A percentile compares a stretch with the other conserved stretches of the same genome.
Conservation (phyloP, 345 rosid genomes). For the Lepidium didymum region DNA sequence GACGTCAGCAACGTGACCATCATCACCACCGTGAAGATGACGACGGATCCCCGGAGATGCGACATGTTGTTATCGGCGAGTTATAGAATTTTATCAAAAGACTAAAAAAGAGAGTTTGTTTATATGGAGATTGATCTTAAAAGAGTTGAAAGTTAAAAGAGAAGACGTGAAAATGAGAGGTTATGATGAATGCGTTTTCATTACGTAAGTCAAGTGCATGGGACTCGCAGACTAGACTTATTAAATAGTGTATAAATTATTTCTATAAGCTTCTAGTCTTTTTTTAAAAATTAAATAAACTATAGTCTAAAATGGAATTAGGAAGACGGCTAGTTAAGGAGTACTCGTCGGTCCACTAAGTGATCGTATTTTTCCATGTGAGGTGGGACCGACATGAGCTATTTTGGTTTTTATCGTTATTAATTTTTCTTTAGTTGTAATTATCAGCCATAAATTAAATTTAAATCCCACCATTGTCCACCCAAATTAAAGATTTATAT, state of each 20-base stretch:
- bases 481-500: background rate
- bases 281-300: background rate
- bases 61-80: conserved; percentile 16
- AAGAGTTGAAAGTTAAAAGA: background rate
- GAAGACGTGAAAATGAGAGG: conserved; percentile 27
- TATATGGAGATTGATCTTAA: background rate
- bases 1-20: conserved; percentile 21
- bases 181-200: conserved; percentile 28
- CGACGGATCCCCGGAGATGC: conserved; percentile 1
- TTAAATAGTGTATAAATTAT: conserved; percentile 8
- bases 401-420: background rate
- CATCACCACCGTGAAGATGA: conserved; percentile 19
- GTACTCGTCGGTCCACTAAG: conserved; percentile 20
- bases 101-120: background rate
- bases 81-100: background rate
- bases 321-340: conserved; percentile 11
- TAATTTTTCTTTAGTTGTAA: background rate
- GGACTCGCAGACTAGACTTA: conserved; percentile 21
- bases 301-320: background rate
- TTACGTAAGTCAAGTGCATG: conserved; percentile 34
- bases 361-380: conserved; percentile 3
- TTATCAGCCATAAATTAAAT: background rate
- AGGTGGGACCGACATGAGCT: background rate
- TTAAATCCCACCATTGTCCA: conserved; percentile 1
- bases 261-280: conserved; percentile 10